phyloP scores from a whole-genome alignment of 1,139 yeast genomes.

The Eremothecium cymbalariae region DNA sequence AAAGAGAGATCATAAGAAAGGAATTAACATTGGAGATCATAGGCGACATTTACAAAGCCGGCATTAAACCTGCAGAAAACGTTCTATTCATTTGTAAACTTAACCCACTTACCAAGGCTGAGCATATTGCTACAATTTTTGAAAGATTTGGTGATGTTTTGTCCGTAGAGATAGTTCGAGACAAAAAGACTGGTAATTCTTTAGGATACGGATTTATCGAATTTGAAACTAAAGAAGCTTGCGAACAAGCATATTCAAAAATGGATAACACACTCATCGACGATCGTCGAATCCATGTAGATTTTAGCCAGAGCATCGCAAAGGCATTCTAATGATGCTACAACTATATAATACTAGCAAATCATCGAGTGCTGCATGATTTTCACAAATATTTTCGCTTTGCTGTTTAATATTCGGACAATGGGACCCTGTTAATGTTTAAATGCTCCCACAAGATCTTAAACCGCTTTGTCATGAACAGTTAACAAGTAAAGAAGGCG shows the following conservation, averaged over 20 bases:
- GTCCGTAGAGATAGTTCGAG: constrained; percentile 44
- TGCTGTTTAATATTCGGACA: too few species aligned
- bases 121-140: constrained; percentile 48
- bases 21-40: constrained; percentile 56
- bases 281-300: constrained; percentile 56
- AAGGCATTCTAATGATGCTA: too few species aligned
- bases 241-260: constrained; percentile 53
- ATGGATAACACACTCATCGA: constrained; percentile 58
- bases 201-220: constrained; percentile 59
- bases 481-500: background rate
- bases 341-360: too few species aligned
- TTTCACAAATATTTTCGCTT: too few species aligned
- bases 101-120: constrained; percentile 50
- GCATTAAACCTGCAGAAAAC: constrained; percentile 51
- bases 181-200: constrained; percentile 41
- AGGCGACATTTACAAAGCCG: constrained; percentile 57
- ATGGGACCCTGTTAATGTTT: too few species aligned
- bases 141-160: constrained; percentile 50
- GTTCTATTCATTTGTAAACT: constrained; percentile 56
- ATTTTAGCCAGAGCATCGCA: constrained; percentile 51
- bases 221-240: constrained; percentile 39
- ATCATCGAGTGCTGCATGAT: too few species aligned
- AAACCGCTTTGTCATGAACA: too few species aligned
- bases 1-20: constrained; percentile 36
- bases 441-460: too few species aligned